Conservation (phyloP, 192 early-diverging fungal species). For the Neocallimastix lanati region DNA sequence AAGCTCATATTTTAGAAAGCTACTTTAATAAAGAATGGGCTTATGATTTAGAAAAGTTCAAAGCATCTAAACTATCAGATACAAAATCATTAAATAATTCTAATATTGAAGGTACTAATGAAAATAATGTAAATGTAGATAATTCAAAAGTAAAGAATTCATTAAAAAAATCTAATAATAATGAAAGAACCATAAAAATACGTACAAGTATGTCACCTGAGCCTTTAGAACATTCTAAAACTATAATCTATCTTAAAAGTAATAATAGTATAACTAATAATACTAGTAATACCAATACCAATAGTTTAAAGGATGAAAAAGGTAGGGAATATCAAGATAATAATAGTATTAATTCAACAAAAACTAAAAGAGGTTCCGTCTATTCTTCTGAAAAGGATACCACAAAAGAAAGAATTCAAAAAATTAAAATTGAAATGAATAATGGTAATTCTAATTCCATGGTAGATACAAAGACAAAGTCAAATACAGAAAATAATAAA, state of each 20-base stretch:
- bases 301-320: not conserved
- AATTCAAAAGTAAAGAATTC: too few relatives aligned
- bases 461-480: too few relatives aligned
- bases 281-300: too few relatives aligned
- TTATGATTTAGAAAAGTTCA: not conserved
- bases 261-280: too few relatives aligned
- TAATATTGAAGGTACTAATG: too few relatives aligned
- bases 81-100: too few relatives aligned
- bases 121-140: too few relatives aligned
- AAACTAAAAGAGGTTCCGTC: not conserved
- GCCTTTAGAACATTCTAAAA: not conserved
- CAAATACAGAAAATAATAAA: not conserved
- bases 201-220: not conserved
- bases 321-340: not conserved
- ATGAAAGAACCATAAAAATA: not conserved
- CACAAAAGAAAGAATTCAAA: not conserved
- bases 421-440: not conserved
- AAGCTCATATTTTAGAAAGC: not conserved
- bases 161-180: not conserved
- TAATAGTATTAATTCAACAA: not conserved
- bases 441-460: too few relatives aligned
- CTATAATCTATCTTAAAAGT: not conserved
- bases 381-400: not conserved
- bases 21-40: not conserved
- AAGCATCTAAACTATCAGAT: too few relatives aligned